Conservation (phyloP, 768 basidiomycete genomes). For the Termitomyces sp. region DNA sequence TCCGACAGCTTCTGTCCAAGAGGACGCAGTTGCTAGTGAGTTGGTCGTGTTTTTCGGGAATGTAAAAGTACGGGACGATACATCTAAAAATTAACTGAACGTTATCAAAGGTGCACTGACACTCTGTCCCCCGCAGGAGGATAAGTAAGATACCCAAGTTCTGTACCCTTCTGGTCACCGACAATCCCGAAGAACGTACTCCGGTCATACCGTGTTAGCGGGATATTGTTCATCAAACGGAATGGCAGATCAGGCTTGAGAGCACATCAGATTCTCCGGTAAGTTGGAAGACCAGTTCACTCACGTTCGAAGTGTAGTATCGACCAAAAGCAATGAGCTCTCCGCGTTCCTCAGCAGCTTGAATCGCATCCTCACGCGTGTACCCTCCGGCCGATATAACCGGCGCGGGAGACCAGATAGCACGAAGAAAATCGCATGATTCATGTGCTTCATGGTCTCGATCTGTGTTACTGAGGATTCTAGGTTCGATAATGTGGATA, state of each 20-base stretch:
- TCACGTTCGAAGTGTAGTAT: conserved; percentile 32
- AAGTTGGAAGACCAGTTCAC: not conserved
- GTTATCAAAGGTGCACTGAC: not conserved
- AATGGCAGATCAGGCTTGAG: conserved; percentile 12
- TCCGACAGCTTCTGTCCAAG: no score
- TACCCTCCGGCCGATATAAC: conserved; percentile 47
- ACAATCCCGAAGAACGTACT: conserved; percentile 37
- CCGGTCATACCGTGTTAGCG: conserved; percentile 32
- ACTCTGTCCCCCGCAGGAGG: conserved; percentile 2
- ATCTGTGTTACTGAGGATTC: conserved; percentile 20
- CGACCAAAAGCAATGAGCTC: conserved; percentile 31
- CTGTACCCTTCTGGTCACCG: conserved; percentile 23
- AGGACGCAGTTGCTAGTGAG: no score
- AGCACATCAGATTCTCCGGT: not conserved
- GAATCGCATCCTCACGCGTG: conserved; percentile 37
- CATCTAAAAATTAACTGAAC: not conserved
- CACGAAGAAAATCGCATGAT: conserved; percentile 43
- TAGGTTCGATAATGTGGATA: conserved; percentile 48
- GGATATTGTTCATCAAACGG: conserved; percentile 1
- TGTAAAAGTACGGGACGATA: no score
- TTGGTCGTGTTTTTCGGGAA: no score
- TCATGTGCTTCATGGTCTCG: conserved; percentile 15
- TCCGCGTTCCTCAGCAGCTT: conserved; percentile 31
- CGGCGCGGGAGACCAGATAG: conserved; percentile 41
- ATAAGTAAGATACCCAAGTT: conserved; percentile 31